These are phyloP conservation scores for Clonostachys chloroleuca DNA, from an alignment of 2,329 filamentous ascomycete species.

Conservation along the genomic window DNA sequence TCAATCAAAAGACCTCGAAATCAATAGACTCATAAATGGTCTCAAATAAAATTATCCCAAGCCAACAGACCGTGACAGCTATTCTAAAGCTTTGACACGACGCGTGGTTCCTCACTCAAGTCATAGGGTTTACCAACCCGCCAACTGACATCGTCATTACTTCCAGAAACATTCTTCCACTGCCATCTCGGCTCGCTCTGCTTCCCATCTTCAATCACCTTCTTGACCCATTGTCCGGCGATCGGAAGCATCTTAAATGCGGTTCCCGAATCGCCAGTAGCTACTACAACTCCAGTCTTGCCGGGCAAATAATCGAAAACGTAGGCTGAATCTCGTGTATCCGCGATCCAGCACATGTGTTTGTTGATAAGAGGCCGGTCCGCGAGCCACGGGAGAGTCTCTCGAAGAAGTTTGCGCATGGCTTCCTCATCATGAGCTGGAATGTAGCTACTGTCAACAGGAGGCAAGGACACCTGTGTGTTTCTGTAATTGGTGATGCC, in stretches of 20 bases:
- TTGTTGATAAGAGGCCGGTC: slow-evolving; percentile 51
- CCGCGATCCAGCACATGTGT: slow-evolving; percentile 60
- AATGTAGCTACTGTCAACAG: slow-evolving; percentile 38
- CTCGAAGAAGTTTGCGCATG: slow-evolving; percentile 41
- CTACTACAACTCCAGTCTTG: slow-evolving; percentile 40
- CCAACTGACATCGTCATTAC: slow-evolving; percentile 23
- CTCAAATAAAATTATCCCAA: no score
- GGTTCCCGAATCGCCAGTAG: slow-evolving; percentile 57
- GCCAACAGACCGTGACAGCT: not conserved
- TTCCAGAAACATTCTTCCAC: slow-evolving; percentile 36
- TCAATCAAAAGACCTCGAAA: no score
- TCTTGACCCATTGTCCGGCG: slow-evolving; percentile 43
- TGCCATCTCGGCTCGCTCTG: slow-evolving; percentile 41
- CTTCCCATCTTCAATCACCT: slow-evolving; percentile 34
- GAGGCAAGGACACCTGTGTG: slow-evolving; percentile 31
- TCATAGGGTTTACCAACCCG: slow-evolving; percentile 13
- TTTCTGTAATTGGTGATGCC: slow-evolving; percentile 44
- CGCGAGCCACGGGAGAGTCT: slow-evolving; percentile 47
- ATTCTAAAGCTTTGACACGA: slow-evolving; percentile 3
- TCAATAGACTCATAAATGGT: no score
- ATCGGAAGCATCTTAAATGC: slow-evolving; percentile 60
- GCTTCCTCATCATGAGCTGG: slow-evolving; percentile 47
- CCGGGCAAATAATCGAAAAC: slow-evolving; percentile 54
- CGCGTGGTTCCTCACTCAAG: not conserved
- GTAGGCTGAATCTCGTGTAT: slow-evolving; percentile 55